Percentiles rank a stretch among this genome's conserved stretches.
phyloP scores from a whole-genome alignment of 1,284 basidiomycete species.

The Trichosporon asahii region DNA sequence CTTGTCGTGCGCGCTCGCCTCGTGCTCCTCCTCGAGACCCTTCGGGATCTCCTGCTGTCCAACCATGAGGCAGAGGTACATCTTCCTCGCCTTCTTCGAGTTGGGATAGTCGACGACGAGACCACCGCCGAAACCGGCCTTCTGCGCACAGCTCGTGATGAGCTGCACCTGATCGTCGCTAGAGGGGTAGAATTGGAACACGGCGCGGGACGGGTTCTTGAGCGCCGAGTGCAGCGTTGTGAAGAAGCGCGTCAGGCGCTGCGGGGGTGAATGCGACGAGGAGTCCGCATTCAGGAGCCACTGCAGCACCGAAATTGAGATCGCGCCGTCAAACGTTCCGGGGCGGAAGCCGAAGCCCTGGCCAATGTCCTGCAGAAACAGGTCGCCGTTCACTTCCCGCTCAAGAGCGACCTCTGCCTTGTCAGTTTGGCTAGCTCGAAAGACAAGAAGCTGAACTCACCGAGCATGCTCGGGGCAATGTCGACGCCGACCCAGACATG shows the following conservation, averaged over 20 bases:
- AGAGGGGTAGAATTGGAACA: conserved; percentile 94
- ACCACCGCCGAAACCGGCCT: conserved; percentile 94
- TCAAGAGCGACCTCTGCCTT: conserved; percentile 82
- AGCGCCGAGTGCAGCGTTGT: conserved; percentile 91
- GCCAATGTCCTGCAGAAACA: conserved; percentile 88
- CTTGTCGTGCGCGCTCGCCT: conserved; percentile 52
- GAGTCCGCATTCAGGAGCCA: conserved; percentile 98
- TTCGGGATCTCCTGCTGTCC: conserved; percentile 65
- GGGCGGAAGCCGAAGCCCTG: conserved; percentile 93
- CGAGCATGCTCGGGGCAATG: conserved; percentile 94
- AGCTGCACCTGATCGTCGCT: conserved; percentile 94
- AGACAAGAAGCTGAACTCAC: conserved; percentile 54
- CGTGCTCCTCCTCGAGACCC: conserved; percentile 58
- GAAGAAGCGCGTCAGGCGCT: conserved; percentile 90
- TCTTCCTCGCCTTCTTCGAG: conserved; percentile 87
- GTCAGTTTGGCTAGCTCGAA: not conserved
- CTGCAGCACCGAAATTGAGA: conserved; percentile 97
- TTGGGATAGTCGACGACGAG: conserved; percentile 96
- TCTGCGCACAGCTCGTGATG: conserved; percentile 88
- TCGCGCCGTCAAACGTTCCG: conserved; percentile 95
- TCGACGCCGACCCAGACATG: conserved; percentile 94
- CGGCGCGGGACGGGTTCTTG: conserved; percentile 84
- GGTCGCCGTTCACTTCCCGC: conserved; percentile 86
- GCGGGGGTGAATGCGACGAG: conserved; percentile 84
- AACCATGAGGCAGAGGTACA: conserved; percentile 84